Base-by-base conservation (phyloP, 2,329 filamentous ascomycete genomes). In the Plectosphaerella sp. region DNA sequence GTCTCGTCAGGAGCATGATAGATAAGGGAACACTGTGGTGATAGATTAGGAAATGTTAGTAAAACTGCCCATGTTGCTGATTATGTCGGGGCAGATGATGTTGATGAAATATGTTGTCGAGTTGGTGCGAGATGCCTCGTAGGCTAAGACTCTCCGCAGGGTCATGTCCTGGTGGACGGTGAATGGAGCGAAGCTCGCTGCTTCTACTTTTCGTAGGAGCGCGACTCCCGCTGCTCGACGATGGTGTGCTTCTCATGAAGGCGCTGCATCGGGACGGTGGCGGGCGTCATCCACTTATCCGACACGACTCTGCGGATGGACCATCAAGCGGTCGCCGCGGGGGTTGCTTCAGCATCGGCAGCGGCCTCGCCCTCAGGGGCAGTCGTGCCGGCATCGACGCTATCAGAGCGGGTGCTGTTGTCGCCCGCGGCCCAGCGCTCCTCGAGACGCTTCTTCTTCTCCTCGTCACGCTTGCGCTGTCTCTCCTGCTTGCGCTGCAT, bases 401-500 rank as follows among this genome's bases (percentile, higher is more conserved):
- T 35, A 14, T 48, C 35, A 5, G 47, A 48, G 36, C 35, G 36
- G 18, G 47, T 18, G n/a, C n/a, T 24, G 33, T 48, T 22, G 12
- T 36, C 54, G 45, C 20, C 47, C 54, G 62, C 61, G n/a, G 59
- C 61, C 48, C 65, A 53, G 54, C 58, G 61, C 61, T 68, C 65
- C 53, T 71, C 67, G 16, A 72, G 61, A 16, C 41, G 41, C n/a
- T 12, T 18, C 58, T 60, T 65, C 57, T 61, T 65, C 58, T 67
- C 65, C 48, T 64, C 57, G 10, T 63, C 62, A 43, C 63, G 64
- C 54, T 59, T 48, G 35, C 61, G 60, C 50, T 64, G 62, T 57
- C 58, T 63, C 50, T 60, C 61, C 35, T 70, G 68, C 4, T 55
- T 55, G 56, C 60, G 61, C 47, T 57, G 53, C 50, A 66, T 59